Evolutionary conservation across 2,329 filamentous ascomycete genomes (phyloP).

Genomic region (Xylariaceae sp.): DNA sequence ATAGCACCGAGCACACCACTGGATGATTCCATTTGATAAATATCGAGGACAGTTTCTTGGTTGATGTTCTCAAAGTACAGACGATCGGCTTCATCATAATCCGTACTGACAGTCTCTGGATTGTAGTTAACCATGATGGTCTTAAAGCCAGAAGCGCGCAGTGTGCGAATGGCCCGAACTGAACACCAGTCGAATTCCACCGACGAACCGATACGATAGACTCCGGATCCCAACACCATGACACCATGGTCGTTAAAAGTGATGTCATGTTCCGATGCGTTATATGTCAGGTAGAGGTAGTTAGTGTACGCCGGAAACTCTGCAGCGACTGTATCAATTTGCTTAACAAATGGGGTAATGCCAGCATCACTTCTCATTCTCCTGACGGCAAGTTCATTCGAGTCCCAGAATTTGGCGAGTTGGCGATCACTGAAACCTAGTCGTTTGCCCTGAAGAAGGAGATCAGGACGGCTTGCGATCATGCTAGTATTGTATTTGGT

Average conservation of each 20-base stretch:
- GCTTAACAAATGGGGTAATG: constrained; percentile 88
- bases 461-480: constrained; percentile 58
- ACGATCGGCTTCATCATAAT: constrained; percentile 91
- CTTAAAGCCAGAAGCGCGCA: constrained; percentile 81
- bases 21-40: constrained; percentile 83
- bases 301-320: constrained; percentile 95
- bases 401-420: constrained; percentile 89
- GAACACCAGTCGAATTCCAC: constrained; percentile 99
- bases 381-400: constrained; percentile 88
- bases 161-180: constrained; percentile 86
- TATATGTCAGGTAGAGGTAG: constrained; percentile 96
- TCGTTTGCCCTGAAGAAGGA: constrained; percentile 83
- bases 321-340: constrained; percentile 96
- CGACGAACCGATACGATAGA: constrained; percentile 95
- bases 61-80: constrained; percentile 97
- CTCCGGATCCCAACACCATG: constrained; percentile 94
- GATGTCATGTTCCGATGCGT: constrained; percentile 82
- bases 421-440: constrained; percentile 94
- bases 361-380: constrained; percentile 80
- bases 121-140: constrained; percentile 84
- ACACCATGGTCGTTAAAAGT: constrained; percentile 84
- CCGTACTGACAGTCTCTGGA: constrained; percentile 83
- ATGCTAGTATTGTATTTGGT: constrained; percentile 63
- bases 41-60: constrained; percentile 85
- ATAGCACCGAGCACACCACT: constrained; percentile 89